Evolutionary conservation across 306 rosid species (phyloP).

Genomic region (Gastrolobium villosum): DNA sequence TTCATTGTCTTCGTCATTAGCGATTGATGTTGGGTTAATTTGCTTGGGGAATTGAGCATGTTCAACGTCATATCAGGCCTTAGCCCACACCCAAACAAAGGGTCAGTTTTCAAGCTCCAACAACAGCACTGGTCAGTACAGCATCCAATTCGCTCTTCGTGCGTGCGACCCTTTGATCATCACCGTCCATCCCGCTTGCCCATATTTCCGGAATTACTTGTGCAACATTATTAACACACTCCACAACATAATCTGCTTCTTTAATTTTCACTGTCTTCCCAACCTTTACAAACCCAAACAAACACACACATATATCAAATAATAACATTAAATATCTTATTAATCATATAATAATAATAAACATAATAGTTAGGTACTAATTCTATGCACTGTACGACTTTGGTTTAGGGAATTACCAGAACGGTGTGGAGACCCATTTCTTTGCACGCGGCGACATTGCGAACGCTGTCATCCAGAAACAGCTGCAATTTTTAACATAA

Average conservation of each 20-base stretch:
- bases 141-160: constrained; percentile 70
- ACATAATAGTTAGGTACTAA: not conserved
- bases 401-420: constrained; percentile 56
- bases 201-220: constrained; percentile 73
- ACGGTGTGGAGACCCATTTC: constrained; percentile 80
- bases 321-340: not conserved
- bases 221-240: constrained; percentile 55
- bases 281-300: constrained; percentile 51
- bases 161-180: constrained; percentile 49
- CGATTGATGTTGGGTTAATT: not conserved
- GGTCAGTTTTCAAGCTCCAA: constrained; percentile 64
- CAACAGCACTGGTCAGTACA: constrained; percentile 54
- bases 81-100: not conserved
- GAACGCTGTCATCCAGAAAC: constrained; percentile 78
- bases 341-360: not conserved
- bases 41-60: constrained; percentile 12
- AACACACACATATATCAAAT: not conserved
- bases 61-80: constrained; percentile 8
- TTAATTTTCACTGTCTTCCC: constrained; percentile 64
- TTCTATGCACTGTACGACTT: not conserved
- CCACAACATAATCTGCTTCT: constrained; percentile 74
- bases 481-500: constrained; percentile 54
- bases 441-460: constrained; percentile 76
- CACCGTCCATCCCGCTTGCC: constrained; percentile 52
- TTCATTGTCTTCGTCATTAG: not conserved